Percentiles rank a stretch among this genome's conserved stretches.
These are phyloP conservation scores for Candida cerambycidarum DNA, from an alignment of 805 yeast species.

Conservation along the genomic window DNA sequence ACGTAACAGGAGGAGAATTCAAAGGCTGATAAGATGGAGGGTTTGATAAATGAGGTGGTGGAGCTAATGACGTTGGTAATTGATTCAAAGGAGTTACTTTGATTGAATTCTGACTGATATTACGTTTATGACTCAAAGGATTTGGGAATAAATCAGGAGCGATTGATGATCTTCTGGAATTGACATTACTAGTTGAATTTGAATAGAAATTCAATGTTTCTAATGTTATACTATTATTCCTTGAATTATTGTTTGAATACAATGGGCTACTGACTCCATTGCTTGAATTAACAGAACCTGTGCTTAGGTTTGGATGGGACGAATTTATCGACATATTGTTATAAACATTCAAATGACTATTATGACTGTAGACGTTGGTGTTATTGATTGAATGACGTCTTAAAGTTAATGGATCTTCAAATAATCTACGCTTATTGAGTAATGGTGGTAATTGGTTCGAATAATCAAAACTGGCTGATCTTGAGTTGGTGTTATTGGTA, in stretches of 20 bases:
- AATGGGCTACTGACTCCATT: conserved; percentile 17
- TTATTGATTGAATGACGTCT: conserved; percentile 28
- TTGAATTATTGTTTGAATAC: conserved; percentile 32
- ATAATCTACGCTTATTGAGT: conserved; percentile 25
- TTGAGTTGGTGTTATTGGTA: neutral
- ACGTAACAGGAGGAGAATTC: conserved; percentile 3
- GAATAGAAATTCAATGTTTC: conserved; percentile 23
- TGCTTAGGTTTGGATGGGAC: conserved; percentile 22
- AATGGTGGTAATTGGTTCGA: conserved; percentile 21
- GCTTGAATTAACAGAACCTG: conserved; percentile 5
- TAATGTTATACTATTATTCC: conserved; percentile 39
- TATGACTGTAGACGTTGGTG: conserved; percentile 13
- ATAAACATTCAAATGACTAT: conserved; percentile 3
- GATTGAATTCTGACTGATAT: conserved; percentile 3
- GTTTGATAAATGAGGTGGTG: neutral
- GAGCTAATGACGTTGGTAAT: conserved; percentile 13
- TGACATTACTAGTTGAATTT: conserved; percentile 22
- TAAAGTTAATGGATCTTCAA: conserved; percentile 23
- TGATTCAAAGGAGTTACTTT: conserved; percentile 1
- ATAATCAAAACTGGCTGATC: conserved; percentile 29
- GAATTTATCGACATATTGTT: conserved; percentile 11
- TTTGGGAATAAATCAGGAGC: conserved; percentile 47
- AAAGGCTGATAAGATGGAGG: conserved; percentile 1
- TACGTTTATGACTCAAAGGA: conserved; percentile 26
- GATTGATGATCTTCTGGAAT: conserved; percentile 41